Evolutionary conservation across 768 basidiomycete species (phyloP).

Genomic region (Psilocybe tampanensis): DNA sequence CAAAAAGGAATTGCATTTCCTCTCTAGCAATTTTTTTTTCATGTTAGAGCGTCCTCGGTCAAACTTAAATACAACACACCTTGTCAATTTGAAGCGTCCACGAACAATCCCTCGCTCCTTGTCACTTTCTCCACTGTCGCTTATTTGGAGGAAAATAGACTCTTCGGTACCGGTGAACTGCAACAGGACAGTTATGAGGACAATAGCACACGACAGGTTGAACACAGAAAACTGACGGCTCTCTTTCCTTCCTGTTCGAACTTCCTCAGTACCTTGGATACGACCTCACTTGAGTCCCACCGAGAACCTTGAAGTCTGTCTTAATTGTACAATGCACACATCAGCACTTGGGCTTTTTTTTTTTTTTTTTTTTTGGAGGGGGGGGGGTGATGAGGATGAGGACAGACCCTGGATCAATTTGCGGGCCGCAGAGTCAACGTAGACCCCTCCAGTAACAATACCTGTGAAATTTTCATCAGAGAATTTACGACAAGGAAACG

Average conservation of each 20-base stretch:
- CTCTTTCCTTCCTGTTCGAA: constrained; percentile 16
- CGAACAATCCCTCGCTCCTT: constrained; percentile 3
- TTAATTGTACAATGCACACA: not conserved
- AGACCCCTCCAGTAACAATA: constrained; percentile 17
- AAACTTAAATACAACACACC: not conserved
- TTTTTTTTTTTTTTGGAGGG: too few relatives aligned
- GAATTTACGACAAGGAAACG: not conserved
- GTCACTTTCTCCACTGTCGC: constrained; percentile 4
- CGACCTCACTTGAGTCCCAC: constrained; percentile 4
- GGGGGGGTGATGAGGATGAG: too few relatives aligned
- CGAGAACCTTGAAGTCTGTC: constrained; percentile 9
- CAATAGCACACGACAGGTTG: not conserved
- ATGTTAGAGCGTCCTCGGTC: not conserved
- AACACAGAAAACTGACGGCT: not conserved
- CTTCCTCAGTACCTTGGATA: not conserved
- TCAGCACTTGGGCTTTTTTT: too few relatives aligned
- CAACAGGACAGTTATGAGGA: not conserved
- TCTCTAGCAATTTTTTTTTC: not conserved
- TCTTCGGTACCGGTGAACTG: constrained; percentile 11
- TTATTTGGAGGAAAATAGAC: constrained; percentile 3
- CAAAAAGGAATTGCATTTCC: constrained; percentile 13
- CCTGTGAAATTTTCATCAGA: not conserved
- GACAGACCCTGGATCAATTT: constrained; percentile 6
- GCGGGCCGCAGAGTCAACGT: constrained; percentile 14
- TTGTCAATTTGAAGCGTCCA: constrained; percentile 13